Percentiles rank a stretch among this genome's conserved stretches.
phyloP scores from a whole-genome alignment of 495 filamentous ascomycete genomes.

The Penicillium ochrochloron region DNA sequence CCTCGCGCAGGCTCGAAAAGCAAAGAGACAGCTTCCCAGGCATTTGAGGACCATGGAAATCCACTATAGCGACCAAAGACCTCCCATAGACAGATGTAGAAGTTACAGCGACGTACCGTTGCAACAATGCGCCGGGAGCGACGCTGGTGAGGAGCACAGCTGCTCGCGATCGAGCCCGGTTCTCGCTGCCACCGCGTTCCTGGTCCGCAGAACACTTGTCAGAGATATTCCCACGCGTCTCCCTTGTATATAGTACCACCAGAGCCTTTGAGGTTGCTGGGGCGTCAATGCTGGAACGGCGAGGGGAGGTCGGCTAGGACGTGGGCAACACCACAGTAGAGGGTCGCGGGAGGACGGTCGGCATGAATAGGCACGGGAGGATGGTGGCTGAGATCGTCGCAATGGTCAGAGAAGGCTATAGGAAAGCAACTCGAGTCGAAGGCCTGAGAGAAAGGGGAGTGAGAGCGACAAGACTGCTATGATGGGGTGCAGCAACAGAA shows the following conservation, averaged over 20 bases:
- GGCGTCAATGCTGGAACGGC: conserved; percentile 30
- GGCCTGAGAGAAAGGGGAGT: conserved; percentile 27
- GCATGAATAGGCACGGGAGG: conserved; percentile 36
- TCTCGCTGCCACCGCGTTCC: conserved; percentile 39
- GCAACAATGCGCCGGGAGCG: conserved; percentile 50
- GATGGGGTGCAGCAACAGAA: conserved; percentile 40
- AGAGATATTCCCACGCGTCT: conserved; percentile 27
- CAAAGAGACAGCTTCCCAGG: conserved; percentile 9
- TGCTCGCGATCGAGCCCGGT: conserved; percentile 47
- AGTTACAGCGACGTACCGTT: conserved; percentile 45
- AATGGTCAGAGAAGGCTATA: conserved; percentile 21
- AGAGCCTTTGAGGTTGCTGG: conserved; percentile 23
- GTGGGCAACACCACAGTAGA: conserved; percentile 44
- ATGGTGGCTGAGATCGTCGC: conserved; percentile 13
- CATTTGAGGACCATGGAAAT: neutral
- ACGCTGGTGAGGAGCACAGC: conserved; percentile 39
- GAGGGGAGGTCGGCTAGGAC: conserved; percentile 44
- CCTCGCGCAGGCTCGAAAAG: conserved; percentile 31
- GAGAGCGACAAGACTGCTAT: conserved; percentile 33
- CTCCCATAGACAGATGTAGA: conserved; percentile 21
- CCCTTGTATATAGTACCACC: conserved; percentile 15
- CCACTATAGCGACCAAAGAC: conserved; percentile 7
- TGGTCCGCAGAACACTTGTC: conserved; percentile 5
- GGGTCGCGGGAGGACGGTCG: conserved; percentile 38
- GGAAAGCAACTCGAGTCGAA: conserved; percentile 24